A percentile compares a stretch with the other conserved stretches of the same genome.
These are phyloP conservation scores for Aureobasidium sp. DNA, from an alignment of 2,329 filamentous ascomycete genomes.

Conservation along the genomic window DNA sequence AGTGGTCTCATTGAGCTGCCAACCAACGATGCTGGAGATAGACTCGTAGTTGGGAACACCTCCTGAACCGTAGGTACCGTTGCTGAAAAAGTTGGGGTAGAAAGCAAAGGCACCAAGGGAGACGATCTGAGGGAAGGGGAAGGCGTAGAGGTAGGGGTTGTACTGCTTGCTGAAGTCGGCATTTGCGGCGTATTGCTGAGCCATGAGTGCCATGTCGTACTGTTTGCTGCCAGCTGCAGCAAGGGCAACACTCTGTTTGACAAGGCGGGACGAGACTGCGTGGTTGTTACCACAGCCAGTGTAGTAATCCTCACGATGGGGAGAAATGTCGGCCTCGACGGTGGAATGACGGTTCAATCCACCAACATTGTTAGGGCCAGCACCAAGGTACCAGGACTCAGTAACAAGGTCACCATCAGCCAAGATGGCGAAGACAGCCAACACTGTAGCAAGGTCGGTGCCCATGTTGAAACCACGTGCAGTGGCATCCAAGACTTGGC, in stretches of 20 bases:
- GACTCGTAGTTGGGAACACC: slow-evolving; percentile 29
- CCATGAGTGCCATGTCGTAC: slow-evolving; percentile 22
- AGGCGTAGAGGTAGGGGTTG: slow-evolving; percentile 27
- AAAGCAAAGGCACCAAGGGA: slow-evolving; percentile 22
- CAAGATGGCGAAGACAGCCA: slow-evolving; percentile 25
- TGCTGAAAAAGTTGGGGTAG: slow-evolving; percentile 27
- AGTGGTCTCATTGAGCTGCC: slow-evolving; percentile 17
- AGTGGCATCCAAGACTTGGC: slow-evolving; percentile 26
- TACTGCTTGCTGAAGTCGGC: slow-evolving; percentile 17
- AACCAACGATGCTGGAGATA: slow-evolving; percentile 23
- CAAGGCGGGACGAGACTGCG: slow-evolving; percentile 23
- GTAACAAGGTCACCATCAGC: slow-evolving; percentile 22
- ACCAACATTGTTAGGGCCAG: slow-evolving; percentile 18
- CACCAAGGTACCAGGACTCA: slow-evolving; percentile 22
- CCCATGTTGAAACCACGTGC: slow-evolving; percentile 31
- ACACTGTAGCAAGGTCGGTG: slow-evolving; percentile 29
- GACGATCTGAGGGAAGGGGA: slow-evolving; percentile 26
- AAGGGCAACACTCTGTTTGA: slow-evolving; percentile 23
- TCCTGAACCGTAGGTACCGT: slow-evolving; percentile 28
- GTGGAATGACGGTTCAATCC: slow-evolving; percentile 25
- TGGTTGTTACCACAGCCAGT: slow-evolving; percentile 26
- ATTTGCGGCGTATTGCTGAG: slow-evolving; percentile 17
- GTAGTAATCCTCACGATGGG: slow-evolving; percentile 29
- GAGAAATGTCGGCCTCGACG: slow-evolving; percentile 23
- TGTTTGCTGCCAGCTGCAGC: slow-evolving; percentile 18